Evolutionary conservation across 1,284 basidiomycete genomes (phyloP).

Genomic region (Volvariella surrecta): DNA sequence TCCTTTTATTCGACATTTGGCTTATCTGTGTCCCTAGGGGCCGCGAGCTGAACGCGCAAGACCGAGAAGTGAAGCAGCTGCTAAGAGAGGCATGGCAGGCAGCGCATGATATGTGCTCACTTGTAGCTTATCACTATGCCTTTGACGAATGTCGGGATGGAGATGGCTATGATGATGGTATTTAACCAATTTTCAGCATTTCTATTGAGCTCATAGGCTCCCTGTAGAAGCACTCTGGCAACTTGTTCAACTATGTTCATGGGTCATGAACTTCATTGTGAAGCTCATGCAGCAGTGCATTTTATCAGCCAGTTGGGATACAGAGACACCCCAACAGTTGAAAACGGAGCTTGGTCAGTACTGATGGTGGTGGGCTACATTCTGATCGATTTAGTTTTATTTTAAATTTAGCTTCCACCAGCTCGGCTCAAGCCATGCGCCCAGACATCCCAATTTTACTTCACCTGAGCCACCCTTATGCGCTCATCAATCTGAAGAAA

Average conservation of each 20-base stretch:
- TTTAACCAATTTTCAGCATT: slow-evolving; percentile 6
- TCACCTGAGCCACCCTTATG: slow-evolving; percentile 51
- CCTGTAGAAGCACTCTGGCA: slow-evolving; percentile 59
- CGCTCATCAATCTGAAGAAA: slow-evolving; percentile 38
- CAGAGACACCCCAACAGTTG: no score
- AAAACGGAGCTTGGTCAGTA: no score
- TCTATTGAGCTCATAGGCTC: slow-evolving; percentile 1
- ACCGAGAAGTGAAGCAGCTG: slow-evolving; percentile 30
- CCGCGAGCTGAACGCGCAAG: slow-evolving; percentile 17
- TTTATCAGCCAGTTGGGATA: slow-evolving; percentile 20
- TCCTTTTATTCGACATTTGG: not conserved
- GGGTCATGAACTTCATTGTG: slow-evolving; percentile 55
- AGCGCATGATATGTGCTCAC: slow-evolving; percentile 54
- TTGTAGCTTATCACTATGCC: slow-evolving; percentile 47
- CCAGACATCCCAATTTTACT: slow-evolving; percentile 36
- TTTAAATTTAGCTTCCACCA: no score
- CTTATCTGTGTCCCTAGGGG: not conserved
- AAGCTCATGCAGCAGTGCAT: slow-evolving; percentile 57
- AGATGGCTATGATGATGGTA: slow-evolving; percentile 54
- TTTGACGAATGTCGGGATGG: slow-evolving; percentile 61
- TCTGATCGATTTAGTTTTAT: no score
- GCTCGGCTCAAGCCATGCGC: slow-evolving; percentile 2
- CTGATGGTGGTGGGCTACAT: no score
- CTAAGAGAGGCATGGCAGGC: slow-evolving; percentile 41
- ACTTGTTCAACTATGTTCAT: slow-evolving; percentile 48